Evolutionary conservation across 148 eudicot genomes (phyloP), one percentile per base, ranked within the genome.

Genomic region (Nepenthes mirabilis): DNA sequence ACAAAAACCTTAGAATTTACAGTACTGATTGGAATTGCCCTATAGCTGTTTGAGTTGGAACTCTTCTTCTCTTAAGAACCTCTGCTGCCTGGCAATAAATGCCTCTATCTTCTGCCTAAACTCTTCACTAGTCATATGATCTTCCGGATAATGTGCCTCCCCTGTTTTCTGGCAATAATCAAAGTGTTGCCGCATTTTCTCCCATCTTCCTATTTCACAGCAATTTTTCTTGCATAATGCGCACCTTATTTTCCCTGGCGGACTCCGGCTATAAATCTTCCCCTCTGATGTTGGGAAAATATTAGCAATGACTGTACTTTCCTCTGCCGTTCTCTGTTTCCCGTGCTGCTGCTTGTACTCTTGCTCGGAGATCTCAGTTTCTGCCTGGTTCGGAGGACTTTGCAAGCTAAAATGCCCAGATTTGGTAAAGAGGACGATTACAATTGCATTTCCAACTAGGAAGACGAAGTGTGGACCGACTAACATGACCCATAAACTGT

Each of bases 11-110:
- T 40, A 8, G 8, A 40, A 40, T 8, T 40, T 40, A 8, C 4
- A 40, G 45, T 40, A 40, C 45, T 40, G 45, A 40, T 8, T 40
- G 45, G 4, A 40, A 40, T 40, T 40, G 8, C 45, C 45, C 45
- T 4, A 40, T 8, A 40, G 8, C 45, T 40, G 52, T 23, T 23
- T 23, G 23, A 23, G 23, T 23, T 23, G 11, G 52, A 68, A 62
- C 45, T 88, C 85, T 73, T 84, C 89, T 61, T 93, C 89, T 76
- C 85, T 82, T 63, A 93, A 64, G 34, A 62, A 65, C 81, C 72
- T 84, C 69, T 93, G 99, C 57, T 93, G 96, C 70, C 81, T 77
- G 36, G 96, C 95, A 60, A 93, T 93, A 55, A 93, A 93, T 58
- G 69, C 80, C 66, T 93, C 95, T 10, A 87, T 76, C 1, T 76